Evolutionary conservation across 106 monocot genomes (phyloP), one percentile per base, ranked within the genome.

Genomic region (Chionographis japonica): DNA sequence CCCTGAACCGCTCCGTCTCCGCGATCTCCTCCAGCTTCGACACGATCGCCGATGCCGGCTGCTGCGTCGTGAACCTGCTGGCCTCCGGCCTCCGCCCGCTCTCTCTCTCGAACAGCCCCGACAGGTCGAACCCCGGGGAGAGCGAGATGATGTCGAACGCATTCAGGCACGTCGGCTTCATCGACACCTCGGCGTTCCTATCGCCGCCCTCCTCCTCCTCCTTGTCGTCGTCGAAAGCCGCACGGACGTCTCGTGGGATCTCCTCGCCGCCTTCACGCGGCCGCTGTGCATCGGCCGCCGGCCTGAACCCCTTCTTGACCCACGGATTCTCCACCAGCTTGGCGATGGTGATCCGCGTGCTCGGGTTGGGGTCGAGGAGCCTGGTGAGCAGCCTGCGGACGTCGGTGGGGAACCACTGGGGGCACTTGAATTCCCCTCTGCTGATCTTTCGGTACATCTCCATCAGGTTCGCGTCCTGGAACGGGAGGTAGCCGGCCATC

Each of bases 21-120:
- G 90, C 91, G 50, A 95, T 76, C 66, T 85, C 78, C 71, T 88
- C 90, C 13, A 91, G 61, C 65, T 79, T 88, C 3, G 94, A 88
- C 50, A 95, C 82, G 4, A 95, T 86, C 12, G 58, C 52, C 3
- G 72, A 64, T 12, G 84, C 81, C 2, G 87, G 73, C 71, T 83
- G 69, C 52, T 72, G 75, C 1, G 87, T 77, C 50, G 81, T 83
- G 63, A 87, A 94, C 60, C 87, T 81, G 5, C 8, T 6, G 0
- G 80, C 50, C 50, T 71, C 61, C 12, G 65, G 10, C 53, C 49
- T 68, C 69, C 73, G 59, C 3, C 27, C 4, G 3, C 66, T 73
- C 1, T 60, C 56, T 54, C 77, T 68, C 65, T 90, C 94, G 38
- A 95, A 94, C 42, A 88, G 61, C n/a, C 88, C 78, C 12, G 88